Percentiles rank a stretch among this genome's conserved stretches.
phyloP scores from a whole-genome alignment of 257 asterid genomes.

The Hygrophila difformis region DNA sequence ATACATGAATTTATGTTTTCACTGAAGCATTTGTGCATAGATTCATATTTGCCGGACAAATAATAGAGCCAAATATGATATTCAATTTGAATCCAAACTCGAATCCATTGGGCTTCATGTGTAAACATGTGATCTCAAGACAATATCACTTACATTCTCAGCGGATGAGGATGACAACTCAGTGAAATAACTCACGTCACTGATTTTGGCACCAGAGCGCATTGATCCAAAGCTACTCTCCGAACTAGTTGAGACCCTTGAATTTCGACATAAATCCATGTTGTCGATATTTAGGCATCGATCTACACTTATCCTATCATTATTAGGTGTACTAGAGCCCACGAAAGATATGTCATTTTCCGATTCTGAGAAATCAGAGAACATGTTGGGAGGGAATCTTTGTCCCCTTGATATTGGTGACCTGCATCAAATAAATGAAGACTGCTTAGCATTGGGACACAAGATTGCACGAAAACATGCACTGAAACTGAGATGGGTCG shows the following conservation, averaged over 20 bases:
- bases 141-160: conserved; percentile 47
- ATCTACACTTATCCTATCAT: conserved; percentile 36
- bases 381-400: conserved; percentile 26
- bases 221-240: conserved; percentile 46
- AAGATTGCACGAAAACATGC: not conserved
- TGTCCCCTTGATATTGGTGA: conserved; percentile 31
- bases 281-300: conserved; percentile 11
- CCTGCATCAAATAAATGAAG: conserved; percentile 18
- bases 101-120: no score
- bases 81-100: no score
- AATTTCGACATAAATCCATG: conserved; percentile 31
- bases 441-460: not conserved
- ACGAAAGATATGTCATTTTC: conserved; percentile 55
- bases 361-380: conserved; percentile 31
- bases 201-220: conserved; percentile 27
- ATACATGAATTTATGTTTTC: no score
- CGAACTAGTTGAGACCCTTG: conserved; percentile 54
- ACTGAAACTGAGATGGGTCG: no score
- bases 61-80: not conserved
- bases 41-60: no score
- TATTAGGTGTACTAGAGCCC: conserved; percentile 56
- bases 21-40: no score
- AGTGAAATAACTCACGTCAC: conserved; percentile 36
- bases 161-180: conserved; percentile 56
- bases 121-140: no score